Conservation (phyloP, 495 filamentous ascomycete species). For the Penicillium robsamsonii region DNA sequence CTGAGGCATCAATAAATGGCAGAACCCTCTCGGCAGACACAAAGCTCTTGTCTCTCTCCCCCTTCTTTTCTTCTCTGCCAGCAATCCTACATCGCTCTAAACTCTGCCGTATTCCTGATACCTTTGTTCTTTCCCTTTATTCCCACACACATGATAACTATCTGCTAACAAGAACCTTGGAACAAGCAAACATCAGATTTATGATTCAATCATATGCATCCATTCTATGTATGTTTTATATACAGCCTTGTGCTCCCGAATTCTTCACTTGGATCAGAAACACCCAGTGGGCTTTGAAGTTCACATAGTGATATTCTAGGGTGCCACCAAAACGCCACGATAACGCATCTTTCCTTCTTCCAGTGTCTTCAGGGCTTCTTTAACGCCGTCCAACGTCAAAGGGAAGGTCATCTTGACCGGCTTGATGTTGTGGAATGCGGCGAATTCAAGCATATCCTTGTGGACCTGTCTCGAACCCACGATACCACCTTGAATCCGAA, state of each 20-base stretch:
- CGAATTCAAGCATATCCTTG: slow-evolving; percentile 57
- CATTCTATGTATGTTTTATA: not conserved
- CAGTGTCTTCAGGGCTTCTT: slow-evolving; percentile 51
- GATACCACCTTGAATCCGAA: slow-evolving; percentile 53
- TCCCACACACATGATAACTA: not conserved
- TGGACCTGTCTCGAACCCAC: slow-evolving; percentile 50
- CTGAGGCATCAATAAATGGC: not conserved
- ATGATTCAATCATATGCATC: not conserved
- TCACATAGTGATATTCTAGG: not conserved
- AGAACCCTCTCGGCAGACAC: not conserved
- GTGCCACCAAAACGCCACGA: slow-evolving; percentile 48
- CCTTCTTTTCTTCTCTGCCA: not conserved
- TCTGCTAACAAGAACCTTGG: not conserved
- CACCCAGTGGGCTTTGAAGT: not conserved
- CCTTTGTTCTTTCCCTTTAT: not conserved
- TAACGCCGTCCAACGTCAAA: slow-evolving; percentile 53
- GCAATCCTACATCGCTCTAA: not conserved
- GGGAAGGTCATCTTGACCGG: slow-evolving; percentile 57
- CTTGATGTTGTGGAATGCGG: slow-evolving; percentile 53
- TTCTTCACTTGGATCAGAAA: not conserved
- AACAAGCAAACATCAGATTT: not conserved
- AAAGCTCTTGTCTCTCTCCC: not conserved
- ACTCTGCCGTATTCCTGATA: not conserved
- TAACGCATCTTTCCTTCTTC: slow-evolving; percentile 58
- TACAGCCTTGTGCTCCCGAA: not conserved